Conservation (phyloP, 2,329 filamentous ascomycete genomes). For the Volutella citrinella region DNA sequence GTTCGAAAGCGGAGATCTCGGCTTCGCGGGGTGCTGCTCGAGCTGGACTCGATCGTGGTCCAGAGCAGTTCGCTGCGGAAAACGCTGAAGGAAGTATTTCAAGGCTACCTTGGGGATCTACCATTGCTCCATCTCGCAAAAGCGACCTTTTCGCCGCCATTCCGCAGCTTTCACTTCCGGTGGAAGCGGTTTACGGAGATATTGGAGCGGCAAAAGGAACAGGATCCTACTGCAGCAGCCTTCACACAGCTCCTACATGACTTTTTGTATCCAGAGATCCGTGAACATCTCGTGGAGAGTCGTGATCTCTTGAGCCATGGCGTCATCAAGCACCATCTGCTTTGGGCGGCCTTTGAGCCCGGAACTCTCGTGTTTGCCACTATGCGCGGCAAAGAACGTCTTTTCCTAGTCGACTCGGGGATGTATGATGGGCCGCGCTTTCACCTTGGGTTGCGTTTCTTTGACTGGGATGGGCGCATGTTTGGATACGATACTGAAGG, state of each 20-base stretch:
- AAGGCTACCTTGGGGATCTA: slow-evolving; percentile 7
- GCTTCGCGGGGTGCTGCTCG: slow-evolving; percentile 3
- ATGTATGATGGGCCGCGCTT: neutral
- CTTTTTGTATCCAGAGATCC: slow-evolving; percentile 3
- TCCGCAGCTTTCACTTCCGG: slow-evolving; percentile 9
- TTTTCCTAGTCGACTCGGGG: neutral
- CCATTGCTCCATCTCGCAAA: slow-evolving; percentile 4
- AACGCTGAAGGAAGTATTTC: slow-evolving; percentile 6
- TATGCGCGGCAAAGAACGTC: neutral
- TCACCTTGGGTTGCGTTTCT: slow-evolving; percentile 1
- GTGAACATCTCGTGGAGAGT: slow-evolving; percentile 4
- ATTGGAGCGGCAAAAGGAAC: slow-evolving; percentile 5
- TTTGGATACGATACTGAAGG: slow-evolving; percentile 5
- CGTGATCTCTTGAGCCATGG: slow-evolving; percentile 1
- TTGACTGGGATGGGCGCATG: slow-evolving; percentile 4
- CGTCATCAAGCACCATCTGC: slow-evolving; percentile 5
- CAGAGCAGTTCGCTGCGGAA: slow-evolving; percentile 7
- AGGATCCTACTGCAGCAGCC: slow-evolving; percentile 1
- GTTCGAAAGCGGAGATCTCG: slow-evolving; percentile 12
- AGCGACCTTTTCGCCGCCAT: slow-evolving; percentile 7
- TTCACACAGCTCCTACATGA: slow-evolving; percentile 10
- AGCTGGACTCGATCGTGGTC: slow-evolving; percentile 7
- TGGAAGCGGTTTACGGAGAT: slow-evolving; percentile 6
- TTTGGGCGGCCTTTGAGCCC: slow-evolving; percentile 7
- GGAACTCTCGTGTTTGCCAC: neutral